phyloP scores from a whole-genome alignment of 176 grass and related monocot species.

The Carex cristatella region DNA sequence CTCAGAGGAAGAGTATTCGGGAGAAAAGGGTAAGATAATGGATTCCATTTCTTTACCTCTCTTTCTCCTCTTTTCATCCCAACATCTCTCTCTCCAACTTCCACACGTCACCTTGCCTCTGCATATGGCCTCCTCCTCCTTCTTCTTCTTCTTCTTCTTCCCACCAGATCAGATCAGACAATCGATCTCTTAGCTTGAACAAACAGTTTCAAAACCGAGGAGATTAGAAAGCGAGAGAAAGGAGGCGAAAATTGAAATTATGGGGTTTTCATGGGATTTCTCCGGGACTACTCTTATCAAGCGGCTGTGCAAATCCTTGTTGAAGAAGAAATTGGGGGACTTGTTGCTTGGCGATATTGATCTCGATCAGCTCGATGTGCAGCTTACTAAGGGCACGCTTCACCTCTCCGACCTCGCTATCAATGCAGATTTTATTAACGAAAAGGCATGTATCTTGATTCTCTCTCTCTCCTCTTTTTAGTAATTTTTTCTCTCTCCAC shows the following conservation, averaged over 20 bases:
- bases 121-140: background rate
- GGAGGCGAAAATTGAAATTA: conserved; percentile 1
- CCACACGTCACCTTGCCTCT: conserved; percentile 6
- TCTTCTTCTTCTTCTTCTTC: background rate
- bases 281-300: conserved; percentile 53
- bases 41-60: conserved; percentile 19
- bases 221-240: background rate
- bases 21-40: conserved; percentile 2
- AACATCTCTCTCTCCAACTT: conserved; percentile 2
- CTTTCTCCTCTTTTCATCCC: background rate
- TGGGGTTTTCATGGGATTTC: conserved; percentile 44
- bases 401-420: conserved; percentile 77
- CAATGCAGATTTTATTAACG: conserved; percentile 82
- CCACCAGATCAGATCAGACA: background rate
- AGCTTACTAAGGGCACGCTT: conserved; percentile 60
- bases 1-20: no score
- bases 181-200: background rate
- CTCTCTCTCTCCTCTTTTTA: background rate
- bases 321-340: conserved; percentile 94
- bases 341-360: conserved; percentile 88
- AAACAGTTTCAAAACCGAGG: background rate
- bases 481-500: background rate
- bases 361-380: conserved; percentile 88
- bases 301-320: conserved; percentile 76
- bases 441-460: conserved; percentile 38